Percentiles rank a stretch among this genome's conserved stretches.
Evolutionary conservation across 1,284 basidiomycete species (phyloP).

Genomic region (Cystobasidiaceae sp.): DNA sequence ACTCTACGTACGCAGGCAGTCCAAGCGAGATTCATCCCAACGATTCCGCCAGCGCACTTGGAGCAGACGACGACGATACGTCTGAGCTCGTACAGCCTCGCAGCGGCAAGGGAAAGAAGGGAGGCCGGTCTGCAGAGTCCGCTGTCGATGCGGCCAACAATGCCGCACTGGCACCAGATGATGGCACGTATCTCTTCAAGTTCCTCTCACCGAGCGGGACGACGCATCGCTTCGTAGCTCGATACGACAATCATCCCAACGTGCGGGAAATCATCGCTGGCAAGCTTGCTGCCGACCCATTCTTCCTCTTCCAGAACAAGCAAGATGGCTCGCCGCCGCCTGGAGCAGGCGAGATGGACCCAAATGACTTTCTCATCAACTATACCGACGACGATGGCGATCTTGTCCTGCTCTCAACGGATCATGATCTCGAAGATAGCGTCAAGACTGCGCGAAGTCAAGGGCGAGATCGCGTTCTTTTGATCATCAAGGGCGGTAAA

Average conservation of each 20-base stretch:
- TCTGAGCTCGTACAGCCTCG: constrained; percentile 34
- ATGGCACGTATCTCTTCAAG: constrained; percentile 99
- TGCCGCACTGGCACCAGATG: constrained; percentile 63
- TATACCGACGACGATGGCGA: constrained; percentile 97
- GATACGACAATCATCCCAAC: constrained; percentile 84
- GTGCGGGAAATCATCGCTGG: constrained; percentile 87
- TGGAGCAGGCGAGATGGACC: constrained; percentile 59
- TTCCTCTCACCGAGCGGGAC: constrained; percentile 92
- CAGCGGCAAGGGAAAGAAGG: constrained; percentile 45
- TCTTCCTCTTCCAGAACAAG: constrained; percentile 66
- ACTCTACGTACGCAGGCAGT: constrained; percentile 44
- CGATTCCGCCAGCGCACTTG: constrained; percentile 79
- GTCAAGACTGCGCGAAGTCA: constrained; percentile 76
- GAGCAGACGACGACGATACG: constrained; percentile 59
- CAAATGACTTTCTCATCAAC: constrained; percentile 77
- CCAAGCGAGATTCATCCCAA: constrained; percentile 83
- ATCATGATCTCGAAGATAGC: constrained; percentile 61
- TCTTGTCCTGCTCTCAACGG: constrained; percentile 85
- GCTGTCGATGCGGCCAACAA: constrained; percentile 51
- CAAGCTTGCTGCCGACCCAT: constrained; percentile 83
- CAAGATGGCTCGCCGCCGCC: constrained; percentile 13
- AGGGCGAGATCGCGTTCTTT: constrained; percentile 79
- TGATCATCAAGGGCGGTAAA: constrained; percentile 84
- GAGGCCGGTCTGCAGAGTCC: constrained; percentile 48
- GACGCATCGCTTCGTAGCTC: constrained; percentile 96